A percentile compares a stretch with the other conserved stretches of the same genome.
These are phyloP conservation scores for Fusarium aywerte DNA, from an alignment of 2,329 filamentous ascomycete species.

Conservation along the genomic window DNA sequence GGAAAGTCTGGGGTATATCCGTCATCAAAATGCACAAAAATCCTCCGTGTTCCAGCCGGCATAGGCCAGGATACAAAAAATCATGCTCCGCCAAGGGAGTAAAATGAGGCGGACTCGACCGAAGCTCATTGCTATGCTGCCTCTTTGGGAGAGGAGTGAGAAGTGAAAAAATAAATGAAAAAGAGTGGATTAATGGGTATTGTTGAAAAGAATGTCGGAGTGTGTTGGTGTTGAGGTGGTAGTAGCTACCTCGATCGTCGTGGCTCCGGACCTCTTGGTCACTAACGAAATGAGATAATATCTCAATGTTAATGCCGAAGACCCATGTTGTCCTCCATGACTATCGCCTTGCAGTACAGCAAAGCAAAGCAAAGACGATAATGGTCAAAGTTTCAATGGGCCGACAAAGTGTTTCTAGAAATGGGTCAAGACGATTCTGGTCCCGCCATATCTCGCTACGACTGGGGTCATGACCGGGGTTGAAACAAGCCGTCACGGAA, in stretches of 20 bases:
- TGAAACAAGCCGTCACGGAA: slow-evolving; percentile 41
- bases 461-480: slow-evolving; percentile 27
- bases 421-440: slow-evolving; percentile 35
- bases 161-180: slow-evolving; percentile 28
- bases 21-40: slow-evolving; percentile 44
- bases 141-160: slow-evolving; percentile 33
- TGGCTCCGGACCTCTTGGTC: slow-evolving; percentile 1
- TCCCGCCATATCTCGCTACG: slow-evolving; percentile 28
- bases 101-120: slow-evolving; percentile 29
- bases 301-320: slow-evolving; percentile 25
- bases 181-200: slow-evolving; percentile 22
- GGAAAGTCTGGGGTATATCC: slow-evolving; percentile 49
- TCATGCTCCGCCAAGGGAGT: slow-evolving; percentile 18
- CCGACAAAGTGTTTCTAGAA: slow-evolving; percentile 18
- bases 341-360: background rate
- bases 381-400: slow-evolving; percentile 10
- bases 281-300: slow-evolving; percentile 26
- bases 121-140: slow-evolving; percentile 19
- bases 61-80: slow-evolving; percentile 23
- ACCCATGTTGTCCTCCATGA: slow-evolving; percentile 5
- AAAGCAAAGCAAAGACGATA: background rate
- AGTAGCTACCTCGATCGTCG: slow-evolving; percentile 9
- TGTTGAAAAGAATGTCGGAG: slow-evolving; percentile 24
- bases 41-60: slow-evolving; percentile 33
- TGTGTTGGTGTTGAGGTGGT: background rate